These are phyloP conservation scores for Tylopilus felleus DNA, from an alignment of 768 basidiomycete species.

Conservation along the genomic window DNA sequence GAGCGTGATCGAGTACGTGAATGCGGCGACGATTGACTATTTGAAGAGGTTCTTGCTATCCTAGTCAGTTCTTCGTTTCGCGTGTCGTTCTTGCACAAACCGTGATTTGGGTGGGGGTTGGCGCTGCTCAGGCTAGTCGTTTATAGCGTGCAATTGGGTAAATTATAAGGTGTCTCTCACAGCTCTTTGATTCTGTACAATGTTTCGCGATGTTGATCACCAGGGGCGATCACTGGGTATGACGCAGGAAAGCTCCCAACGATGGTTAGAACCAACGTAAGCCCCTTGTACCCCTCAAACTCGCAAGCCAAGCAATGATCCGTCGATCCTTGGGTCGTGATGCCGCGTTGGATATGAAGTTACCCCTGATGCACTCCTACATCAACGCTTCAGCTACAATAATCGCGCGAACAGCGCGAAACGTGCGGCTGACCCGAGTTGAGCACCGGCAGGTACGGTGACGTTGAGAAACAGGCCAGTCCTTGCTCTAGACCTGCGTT, in stretches of 20 bases:
- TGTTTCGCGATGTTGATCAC: not conserved
- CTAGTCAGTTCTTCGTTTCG: conserved; percentile 5
- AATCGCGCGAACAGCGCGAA: not conserved
- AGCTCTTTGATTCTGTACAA: not conserved
- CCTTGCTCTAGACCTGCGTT: not conserved
- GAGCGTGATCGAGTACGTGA: conserved; percentile 41
- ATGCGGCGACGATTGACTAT: conserved; percentile 38
- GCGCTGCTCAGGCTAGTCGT: not conserved
- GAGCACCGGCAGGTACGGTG: no score
- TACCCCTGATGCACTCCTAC: not conserved
- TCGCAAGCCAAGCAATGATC: no score
- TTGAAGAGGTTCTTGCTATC: conserved; percentile 34
- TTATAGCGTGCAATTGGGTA: not conserved
- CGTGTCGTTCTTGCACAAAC: not conserved
- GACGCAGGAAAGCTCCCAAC: no score
- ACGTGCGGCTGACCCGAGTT: not conserved
- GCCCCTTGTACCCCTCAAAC: no score
- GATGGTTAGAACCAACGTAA: no score
- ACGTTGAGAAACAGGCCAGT: not conserved
- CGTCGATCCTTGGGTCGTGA: no score
- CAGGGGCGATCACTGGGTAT: no score
- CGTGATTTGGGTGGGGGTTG: not conserved
- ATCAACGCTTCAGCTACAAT: not conserved
- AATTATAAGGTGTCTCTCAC: not conserved
- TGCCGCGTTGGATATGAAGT: no score